Evolutionary conservation across 371 early-diverging fungal species (phyloP).

Genomic region (Lichtheimia hyalospora): DNA sequence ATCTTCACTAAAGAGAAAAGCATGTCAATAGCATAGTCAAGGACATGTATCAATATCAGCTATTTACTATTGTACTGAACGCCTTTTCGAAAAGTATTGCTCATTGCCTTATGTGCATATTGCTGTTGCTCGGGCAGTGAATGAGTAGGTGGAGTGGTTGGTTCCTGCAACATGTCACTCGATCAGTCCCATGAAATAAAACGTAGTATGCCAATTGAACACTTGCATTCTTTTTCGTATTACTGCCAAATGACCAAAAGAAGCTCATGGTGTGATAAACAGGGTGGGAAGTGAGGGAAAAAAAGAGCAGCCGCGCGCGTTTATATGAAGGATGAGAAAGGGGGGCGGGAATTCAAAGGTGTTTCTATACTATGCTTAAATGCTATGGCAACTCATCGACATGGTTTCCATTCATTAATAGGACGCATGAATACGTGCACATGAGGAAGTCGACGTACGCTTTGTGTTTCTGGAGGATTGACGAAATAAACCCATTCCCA

Average conservation of each 20-base stretch:
- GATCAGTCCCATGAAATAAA: background rate
- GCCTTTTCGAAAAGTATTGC: slow-evolving; percentile 45
- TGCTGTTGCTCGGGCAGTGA: slow-evolving; percentile 17
- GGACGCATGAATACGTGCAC: slow-evolving; percentile 45
- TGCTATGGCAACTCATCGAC: no score
- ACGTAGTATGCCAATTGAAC: background rate
- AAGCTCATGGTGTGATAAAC: slow-evolving; percentile 28
- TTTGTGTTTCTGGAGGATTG: slow-evolving; percentile 42
- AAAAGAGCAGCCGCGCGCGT: background rate
- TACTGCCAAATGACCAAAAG: slow-evolving; percentile 37
- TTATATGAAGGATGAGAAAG: background rate
- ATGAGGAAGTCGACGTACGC: slow-evolving; percentile 37
- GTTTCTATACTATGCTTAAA: no score
- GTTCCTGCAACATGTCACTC: slow-evolving; percentile 14
- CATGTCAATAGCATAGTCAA: background rate
- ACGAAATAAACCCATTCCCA: slow-evolving; percentile 48
- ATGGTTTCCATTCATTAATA: no score
- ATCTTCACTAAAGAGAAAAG: slow-evolving; percentile 59
- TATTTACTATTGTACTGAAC: slow-evolving; percentile 57
- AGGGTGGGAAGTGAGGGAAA: slow-evolving; percentile 4
- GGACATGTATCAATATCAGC: background rate
- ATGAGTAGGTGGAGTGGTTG: slow-evolving; percentile 7
- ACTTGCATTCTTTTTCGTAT: slow-evolving; percentile 12
- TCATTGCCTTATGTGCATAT: slow-evolving; percentile 45
- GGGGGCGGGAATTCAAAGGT: background rate